Percentiles rank a stretch among this genome's conserved stretches.
Conservation (phyloP, 2,329 filamentous ascomycete genomes). For the Lecanoromycetidae sp. region DNA sequence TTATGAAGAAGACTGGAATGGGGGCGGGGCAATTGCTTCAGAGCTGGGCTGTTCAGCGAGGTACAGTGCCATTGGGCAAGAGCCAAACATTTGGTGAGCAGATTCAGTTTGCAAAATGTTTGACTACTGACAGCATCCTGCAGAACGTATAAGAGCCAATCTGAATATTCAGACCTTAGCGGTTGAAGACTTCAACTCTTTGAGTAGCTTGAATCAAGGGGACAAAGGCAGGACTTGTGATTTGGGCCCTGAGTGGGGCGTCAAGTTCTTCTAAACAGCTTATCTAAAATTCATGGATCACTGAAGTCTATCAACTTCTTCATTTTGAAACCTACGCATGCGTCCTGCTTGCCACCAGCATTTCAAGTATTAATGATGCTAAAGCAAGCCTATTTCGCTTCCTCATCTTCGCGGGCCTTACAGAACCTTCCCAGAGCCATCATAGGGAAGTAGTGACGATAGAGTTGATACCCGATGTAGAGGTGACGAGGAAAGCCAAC, state of each 20-base stretch:
- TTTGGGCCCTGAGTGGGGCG: slow-evolving; percentile 2
- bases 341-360: too few species aligned
- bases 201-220: background rate
- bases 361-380: too few species aligned
- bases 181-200: background rate
- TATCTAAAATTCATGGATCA: too few species aligned
- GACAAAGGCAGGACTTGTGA: slow-evolving; percentile 2
- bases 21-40: slow-evolving; percentile 9
- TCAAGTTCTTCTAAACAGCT: background rate
- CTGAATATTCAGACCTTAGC: slow-evolving; percentile 1
- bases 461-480: slow-evolving; percentile 20
- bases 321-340: too few species aligned
- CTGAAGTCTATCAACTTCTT: too few species aligned
- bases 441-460: slow-evolving; percentile 23
- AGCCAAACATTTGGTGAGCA: slow-evolving; percentile 1
- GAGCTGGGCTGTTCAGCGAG: slow-evolving; percentile 10
- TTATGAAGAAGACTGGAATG: slow-evolving; percentile 7
- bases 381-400: too few species aligned
- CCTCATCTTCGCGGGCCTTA: too few species aligned
- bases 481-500: slow-evolving; percentile 21
- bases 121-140: background rate
- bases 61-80: slow-evolving; percentile 5
- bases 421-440: slow-evolving; percentile 23
- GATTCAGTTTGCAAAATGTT: background rate
- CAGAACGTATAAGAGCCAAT: slow-evolving; percentile 3